Base-by-base conservation (phyloP, 805 yeast genomes). In the Barnettozyma sucrosica region DNA sequence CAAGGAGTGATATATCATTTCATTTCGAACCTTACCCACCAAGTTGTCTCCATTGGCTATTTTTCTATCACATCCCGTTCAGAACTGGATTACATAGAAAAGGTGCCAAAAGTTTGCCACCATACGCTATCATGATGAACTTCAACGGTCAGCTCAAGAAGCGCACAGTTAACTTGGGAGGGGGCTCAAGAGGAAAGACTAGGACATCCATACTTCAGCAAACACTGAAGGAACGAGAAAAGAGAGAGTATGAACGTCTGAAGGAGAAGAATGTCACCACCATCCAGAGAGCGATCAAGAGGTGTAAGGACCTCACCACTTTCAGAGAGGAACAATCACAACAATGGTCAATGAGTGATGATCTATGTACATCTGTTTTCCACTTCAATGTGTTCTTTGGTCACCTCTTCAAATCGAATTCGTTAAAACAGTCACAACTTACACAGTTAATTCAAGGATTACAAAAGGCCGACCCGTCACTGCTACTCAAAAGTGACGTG, bases 171-270 rank as follows among this genome's bases (percentile, higher is more conserved):
- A 92, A 69, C 72, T 79, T 55, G 75, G 92, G 58, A 68, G 83
- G 62, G 53, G 72, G 55, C 52, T 47, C 43, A 49, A 63, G 64
- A 64, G 64, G 45, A 46, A 66, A 51, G 58, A 74, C 62, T 64
- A 71, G 50, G n/a, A 26, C 32, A 7, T 24, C 42, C 7, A 39
- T 25, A 19, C 30, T 39, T 14, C 77, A 76, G 49, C 80, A 77
- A 53, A 81, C 95, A 4, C 78, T 79, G 54, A 67, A 67, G 36
- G 89, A 86, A 51, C 71, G 97, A 36, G 74, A 71, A 49, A 75
- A 74, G 50, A 74, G 97, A 48, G 89, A 85, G 48, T 62, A 67
- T 28, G 74, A 68, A 14, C 71, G 86, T 20, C 57, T 62, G 13
- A 75, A 72, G 43, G 76, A 73, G 36, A 68, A 64, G 33, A 77